These are phyloP conservation scores for Gastrodia elata DNA, from an alignment of 106 monocot species.

Conservation along the genomic window DNA sequence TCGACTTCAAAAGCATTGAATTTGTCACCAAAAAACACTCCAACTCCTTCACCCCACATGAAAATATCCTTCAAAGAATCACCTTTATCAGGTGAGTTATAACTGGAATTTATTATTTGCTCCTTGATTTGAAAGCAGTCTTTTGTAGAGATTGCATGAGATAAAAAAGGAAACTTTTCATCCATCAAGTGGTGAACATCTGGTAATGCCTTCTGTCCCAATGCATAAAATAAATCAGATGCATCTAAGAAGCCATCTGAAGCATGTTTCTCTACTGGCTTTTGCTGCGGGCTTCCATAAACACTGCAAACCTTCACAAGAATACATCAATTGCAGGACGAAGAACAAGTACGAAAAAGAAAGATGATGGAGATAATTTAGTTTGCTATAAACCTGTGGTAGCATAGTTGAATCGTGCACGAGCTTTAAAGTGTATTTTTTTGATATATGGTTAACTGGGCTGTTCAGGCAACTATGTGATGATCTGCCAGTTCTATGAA, in stretches of 20 bases:
- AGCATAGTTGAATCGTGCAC: conserved; percentile 22
- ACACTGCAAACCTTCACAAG: conserved; percentile 31
- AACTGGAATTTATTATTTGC: conserved; percentile 8
- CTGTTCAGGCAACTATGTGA: conserved; percentile 33
- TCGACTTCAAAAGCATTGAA: neutral
- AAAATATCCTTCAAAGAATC: conserved; percentile 55
- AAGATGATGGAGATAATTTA: neutral
- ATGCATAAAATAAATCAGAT: conserved; percentile 30
- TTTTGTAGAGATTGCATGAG: conserved; percentile 19
- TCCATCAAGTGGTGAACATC: conserved; percentile 35
- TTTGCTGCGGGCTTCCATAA: conserved; percentile 27
- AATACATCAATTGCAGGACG: neutral
- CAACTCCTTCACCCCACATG: conserved; percentile 63
- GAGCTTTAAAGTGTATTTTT: conserved; percentile 26
- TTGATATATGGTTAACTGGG: conserved; percentile 28
- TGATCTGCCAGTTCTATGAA: conserved; percentile 23
- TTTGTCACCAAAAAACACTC: conserved; percentile 20
- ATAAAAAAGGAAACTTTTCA: conserved; percentile 28
- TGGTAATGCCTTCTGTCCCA: conserved; percentile 28
- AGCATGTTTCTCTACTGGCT: conserved; percentile 19
- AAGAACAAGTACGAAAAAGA: neutral
- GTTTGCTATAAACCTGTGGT: conserved; percentile 16
- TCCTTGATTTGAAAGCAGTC: conserved; percentile 14
- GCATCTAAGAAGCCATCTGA: conserved; percentile 28
- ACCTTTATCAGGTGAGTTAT: conserved; percentile 8